phyloP scores from a whole-genome alignment of 2,329 filamentous ascomycete species.

The Ceratocystis diversiconidia region DNA sequence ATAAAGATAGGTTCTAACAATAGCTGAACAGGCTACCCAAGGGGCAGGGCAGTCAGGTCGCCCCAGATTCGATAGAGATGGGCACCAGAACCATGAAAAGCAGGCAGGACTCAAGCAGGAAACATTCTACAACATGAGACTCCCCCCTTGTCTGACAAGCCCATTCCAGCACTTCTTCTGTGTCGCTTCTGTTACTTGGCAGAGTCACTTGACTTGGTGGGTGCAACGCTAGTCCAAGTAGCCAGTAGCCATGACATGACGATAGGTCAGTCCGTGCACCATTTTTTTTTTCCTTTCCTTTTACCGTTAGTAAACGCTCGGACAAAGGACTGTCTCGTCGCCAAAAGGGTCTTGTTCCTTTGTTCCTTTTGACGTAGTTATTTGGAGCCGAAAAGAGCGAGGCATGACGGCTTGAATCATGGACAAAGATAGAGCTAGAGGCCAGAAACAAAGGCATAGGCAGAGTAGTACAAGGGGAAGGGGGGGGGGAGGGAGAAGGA shows the following conservation, averaged over 20 bases:
- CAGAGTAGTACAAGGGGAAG: not conserved
- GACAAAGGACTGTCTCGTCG: not conserved
- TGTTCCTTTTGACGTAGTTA: not conserved
- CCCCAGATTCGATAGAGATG: too few relatives aligned
- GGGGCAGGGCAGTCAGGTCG: too few relatives aligned
- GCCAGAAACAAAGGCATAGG: too few relatives aligned
- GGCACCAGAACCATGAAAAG: too few relatives aligned
- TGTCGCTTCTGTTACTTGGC: not conserved
- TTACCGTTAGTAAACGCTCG: not conserved
- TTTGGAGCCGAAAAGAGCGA: constrained; percentile 2
- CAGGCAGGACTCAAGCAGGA: too few relatives aligned
- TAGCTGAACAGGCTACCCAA: too few relatives aligned
- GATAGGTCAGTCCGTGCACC: not conserved
- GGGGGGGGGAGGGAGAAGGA: not conserved
- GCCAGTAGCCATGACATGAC: not conserved
- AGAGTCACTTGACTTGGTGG: constrained; percentile 4
- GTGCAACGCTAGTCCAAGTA: constrained; percentile 1
- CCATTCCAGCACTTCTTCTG: not conserved
- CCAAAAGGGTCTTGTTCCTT: not conserved
- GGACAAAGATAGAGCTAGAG: not conserved
- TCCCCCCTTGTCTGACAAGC: not conserved
- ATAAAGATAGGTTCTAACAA: too few relatives aligned
- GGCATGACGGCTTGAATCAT: not conserved
- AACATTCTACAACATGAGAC: not conserved
- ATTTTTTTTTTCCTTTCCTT: too few relatives aligned